A percentile compares a stretch with the other conserved stretches of the same genome.
These are phyloP conservation scores for Yamadazyma conglobata DNA, from an alignment of 1,139 yeast species.

Conservation along the genomic window DNA sequence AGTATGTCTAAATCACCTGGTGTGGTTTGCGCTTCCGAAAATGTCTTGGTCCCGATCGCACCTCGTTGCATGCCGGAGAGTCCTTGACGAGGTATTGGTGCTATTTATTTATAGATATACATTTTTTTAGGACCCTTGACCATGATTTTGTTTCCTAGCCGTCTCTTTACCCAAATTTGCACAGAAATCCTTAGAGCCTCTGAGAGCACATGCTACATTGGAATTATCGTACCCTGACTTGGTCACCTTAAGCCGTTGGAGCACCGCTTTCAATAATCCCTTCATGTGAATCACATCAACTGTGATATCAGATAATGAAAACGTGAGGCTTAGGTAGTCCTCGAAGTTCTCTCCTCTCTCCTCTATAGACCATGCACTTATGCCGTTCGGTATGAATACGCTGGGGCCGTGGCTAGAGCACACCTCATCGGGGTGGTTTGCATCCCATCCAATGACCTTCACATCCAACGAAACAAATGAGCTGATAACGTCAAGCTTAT, in stretches of 20 bases:
- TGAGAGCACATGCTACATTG: conserved; percentile 31
- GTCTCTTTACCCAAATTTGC: conserved; percentile 21
- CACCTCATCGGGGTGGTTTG: conserved; percentile 18
- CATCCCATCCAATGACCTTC: conserved; percentile 34
- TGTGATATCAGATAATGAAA: conserved; percentile 36
- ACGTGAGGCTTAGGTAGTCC: conserved; percentile 30
- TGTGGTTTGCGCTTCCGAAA: too few species aligned
- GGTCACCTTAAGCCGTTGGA: conserved; percentile 8
- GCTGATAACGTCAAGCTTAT: conserved; percentile 26
- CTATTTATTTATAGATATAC: too few species aligned
- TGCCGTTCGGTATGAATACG: conserved; percentile 35
- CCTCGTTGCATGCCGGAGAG: too few species aligned
- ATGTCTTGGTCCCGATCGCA: too few species aligned
- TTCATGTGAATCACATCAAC: conserved; percentile 31
- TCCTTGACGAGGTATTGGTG: too few species aligned
- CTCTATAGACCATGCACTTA: conserved; percentile 24
- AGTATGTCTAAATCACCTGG: too few species aligned
- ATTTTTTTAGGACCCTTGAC: too few species aligned
- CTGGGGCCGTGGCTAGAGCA: conserved; percentile 20
- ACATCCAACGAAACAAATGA: conserved; percentile 38
- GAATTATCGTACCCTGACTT: conserved; percentile 25
- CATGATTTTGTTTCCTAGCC: too few species aligned
- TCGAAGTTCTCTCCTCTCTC: conserved; percentile 9
- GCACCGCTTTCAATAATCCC: conserved; percentile 25
- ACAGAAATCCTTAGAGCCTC: conserved; percentile 25